Evolutionary conservation across 83 land plant species (phyloP).

Genomic region (Isoetes engelmannii): DNA sequence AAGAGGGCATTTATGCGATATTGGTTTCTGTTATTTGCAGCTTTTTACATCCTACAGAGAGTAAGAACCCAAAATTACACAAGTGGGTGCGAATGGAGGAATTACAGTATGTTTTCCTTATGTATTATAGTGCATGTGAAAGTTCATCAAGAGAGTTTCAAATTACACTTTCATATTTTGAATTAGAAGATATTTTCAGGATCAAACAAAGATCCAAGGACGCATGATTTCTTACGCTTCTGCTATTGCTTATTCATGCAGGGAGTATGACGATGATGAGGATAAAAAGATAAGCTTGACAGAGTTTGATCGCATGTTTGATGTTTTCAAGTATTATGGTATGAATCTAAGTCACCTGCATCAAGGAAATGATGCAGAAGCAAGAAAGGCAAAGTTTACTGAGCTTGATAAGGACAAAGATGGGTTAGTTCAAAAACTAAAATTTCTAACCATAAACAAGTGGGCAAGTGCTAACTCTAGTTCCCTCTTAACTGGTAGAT

Average conservation of each 20-base stretch:
- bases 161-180: no score
- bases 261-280: conserved; percentile 48
- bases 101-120: conserved; percentile 39
- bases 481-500: conserved; percentile 20
- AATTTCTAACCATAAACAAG: neutral
- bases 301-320: conserved; percentile 44
- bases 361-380: conserved; percentile 36
- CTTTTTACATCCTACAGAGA: conserved; percentile 76
- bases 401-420: conserved; percentile 61
- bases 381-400: conserved; percentile 35
- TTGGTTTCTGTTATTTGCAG: conserved; percentile 26
- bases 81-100: conserved; percentile 67
- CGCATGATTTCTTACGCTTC: no score
- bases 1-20: neutral
- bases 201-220: no score
- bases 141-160: no score
- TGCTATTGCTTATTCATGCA: conserved; percentile 14
- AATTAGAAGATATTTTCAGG: no score
- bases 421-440: conserved; percentile 28
- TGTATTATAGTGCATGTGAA: no score
- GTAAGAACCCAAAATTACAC: conserved; percentile 50
- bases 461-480: no score
- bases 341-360: conserved; percentile 21
- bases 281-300: conserved; percentile 43
- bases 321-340: conserved; percentile 47